These are phyloP conservation scores for Peribolospora kevripleyi DNA, from an alignment of 768 basidiomycete genomes.

Conservation along the genomic window DNA sequence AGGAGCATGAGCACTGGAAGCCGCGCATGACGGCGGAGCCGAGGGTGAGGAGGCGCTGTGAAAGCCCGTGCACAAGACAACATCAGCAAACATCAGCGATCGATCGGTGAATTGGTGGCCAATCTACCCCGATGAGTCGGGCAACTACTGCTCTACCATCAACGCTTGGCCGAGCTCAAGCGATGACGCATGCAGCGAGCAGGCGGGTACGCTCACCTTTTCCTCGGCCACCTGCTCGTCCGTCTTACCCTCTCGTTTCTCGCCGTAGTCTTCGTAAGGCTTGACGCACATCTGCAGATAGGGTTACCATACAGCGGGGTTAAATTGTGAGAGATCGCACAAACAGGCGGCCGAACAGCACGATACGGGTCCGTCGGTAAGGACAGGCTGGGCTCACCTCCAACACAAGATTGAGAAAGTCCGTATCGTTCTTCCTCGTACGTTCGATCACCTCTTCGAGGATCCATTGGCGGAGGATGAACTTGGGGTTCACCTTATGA, in stretches of 20 bases:
- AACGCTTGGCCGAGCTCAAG: too few relatives aligned
- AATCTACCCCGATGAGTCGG: conserved; percentile 4
- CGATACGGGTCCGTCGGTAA: neutral
- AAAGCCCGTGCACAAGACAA: too few relatives aligned
- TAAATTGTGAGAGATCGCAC: neutral
- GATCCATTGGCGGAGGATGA: conserved; percentile 84
- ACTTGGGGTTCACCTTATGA: conserved; percentile 48
- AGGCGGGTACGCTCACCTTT: conserved; percentile 1
- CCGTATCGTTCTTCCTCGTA: conserved; percentile 32
- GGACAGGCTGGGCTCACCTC: conserved; percentile 29
- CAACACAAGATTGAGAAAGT: conserved; percentile 58
- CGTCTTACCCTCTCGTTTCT: conserved; percentile 23
- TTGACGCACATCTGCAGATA: conserved; percentile 48
- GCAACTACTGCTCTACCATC: neutral
- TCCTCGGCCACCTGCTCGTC: conserved; percentile 33
- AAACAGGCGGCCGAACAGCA: neutral
- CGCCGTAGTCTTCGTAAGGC: conserved; percentile 74
- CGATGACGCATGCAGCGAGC: too few relatives aligned
- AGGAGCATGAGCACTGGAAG: conserved; percentile 14
- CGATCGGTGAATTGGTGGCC: neutral
- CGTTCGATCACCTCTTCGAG: conserved; percentile 71
- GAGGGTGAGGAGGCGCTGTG: too few relatives aligned
- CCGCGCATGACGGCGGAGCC: conserved; percentile 5
- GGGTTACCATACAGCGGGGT: neutral
- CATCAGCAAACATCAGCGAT: too few relatives aligned